Base-by-base conservation (phyloP, 2,329 filamentous ascomycete genomes). In the Pseudocercospora fuligena region DNA sequence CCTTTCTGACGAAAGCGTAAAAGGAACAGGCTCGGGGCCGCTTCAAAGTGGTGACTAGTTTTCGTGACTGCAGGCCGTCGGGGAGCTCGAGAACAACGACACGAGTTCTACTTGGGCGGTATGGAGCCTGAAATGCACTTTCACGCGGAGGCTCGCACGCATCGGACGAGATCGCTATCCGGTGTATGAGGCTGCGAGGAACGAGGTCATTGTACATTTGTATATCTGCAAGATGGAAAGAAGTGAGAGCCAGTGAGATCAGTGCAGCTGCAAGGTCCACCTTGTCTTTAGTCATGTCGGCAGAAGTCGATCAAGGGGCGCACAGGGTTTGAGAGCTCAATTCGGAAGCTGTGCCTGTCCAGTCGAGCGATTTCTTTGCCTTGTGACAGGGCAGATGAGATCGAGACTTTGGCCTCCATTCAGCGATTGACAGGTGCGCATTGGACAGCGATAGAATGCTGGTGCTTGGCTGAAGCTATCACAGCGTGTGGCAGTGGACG, bases 21-120 rank as follows among this genome's bases (percentile, higher is more conserved):
- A 40, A 54, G 23, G 51, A n/a, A 54, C 27, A 56, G 51, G n/a
- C 51, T 56, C 51, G 51, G 51, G n/a, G 27, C 51, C 27, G 51
- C 51, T 31, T 27, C 21, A 9, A 56, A 56, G 8, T 16, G 5
- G 16, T 6, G 3, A 56, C 11, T 31, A 29, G 23, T 51, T 12
- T 16, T 33, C 23, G 51, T 56, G 12, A 27, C 51, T 56, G 51
- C 51, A 56, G 51, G 51, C 14, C 51, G 9, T 31, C 23, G 27
- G 47, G 51, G 27, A n/a, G 27, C 12, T 29, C 23, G 27, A 27
- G 23, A 56, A 27, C 8, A 27, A 56, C 51, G 25, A 31, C 27
- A 56, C 51, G 51, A 54, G 23, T 3, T 16, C 8, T 25, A 31
- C 25, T 16, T 54, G 25, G 25, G 16, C 16, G 9, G 51, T 21